These are phyloP conservation scores for Emmonsia crescens DNA, from an alignment of 2,329 filamentous ascomycete genomes.

Conservation along the genomic window DNA sequence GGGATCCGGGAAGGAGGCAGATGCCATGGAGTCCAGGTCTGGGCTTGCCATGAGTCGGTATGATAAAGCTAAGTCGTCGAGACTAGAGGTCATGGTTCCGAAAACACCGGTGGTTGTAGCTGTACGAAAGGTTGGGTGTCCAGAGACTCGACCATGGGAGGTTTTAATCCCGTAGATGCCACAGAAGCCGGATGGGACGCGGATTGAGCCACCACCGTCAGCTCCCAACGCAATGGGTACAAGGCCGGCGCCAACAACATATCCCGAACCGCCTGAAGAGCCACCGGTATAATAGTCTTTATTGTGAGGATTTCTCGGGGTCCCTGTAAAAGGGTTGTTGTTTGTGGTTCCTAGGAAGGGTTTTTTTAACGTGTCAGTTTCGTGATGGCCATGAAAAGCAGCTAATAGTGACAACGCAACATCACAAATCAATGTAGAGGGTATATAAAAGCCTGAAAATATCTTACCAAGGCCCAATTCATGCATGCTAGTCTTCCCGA, in stretches of 20 bases:
- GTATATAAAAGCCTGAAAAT: neutral
- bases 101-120: conserved; percentile 54
- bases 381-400: neutral
- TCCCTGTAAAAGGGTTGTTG: conserved; percentile 65
- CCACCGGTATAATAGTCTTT: conserved; percentile 67
- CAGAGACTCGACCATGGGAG: conserved; percentile 58
- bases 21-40: conserved; percentile 51
- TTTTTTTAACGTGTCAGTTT: neutral
- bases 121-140: conserved; percentile 47
- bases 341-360: conserved; percentile 59
- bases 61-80: conserved; percentile 67
- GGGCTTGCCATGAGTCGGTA: conserved; percentile 71
- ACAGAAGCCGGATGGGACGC: conserved; percentile 65
- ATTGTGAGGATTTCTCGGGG: conserved; percentile 69
- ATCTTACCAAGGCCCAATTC: conserved; percentile 58
- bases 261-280: conserved; percentile 66
- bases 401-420: neutral
- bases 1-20: conserved; percentile 50
- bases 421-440: neutral
- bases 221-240: conserved; percentile 63
- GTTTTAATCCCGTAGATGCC: conserved; percentile 75
- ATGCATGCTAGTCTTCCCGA: conserved; percentile 72
- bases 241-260: conserved; percentile 57
- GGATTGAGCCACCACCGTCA: conserved; percentile 65
- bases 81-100: conserved; percentile 66